A percentile compares a stretch with the other conserved stretches of the same genome.
Conservation (phyloP, 139 green algal species). For the Chlamydomonas sp. region DNA sequence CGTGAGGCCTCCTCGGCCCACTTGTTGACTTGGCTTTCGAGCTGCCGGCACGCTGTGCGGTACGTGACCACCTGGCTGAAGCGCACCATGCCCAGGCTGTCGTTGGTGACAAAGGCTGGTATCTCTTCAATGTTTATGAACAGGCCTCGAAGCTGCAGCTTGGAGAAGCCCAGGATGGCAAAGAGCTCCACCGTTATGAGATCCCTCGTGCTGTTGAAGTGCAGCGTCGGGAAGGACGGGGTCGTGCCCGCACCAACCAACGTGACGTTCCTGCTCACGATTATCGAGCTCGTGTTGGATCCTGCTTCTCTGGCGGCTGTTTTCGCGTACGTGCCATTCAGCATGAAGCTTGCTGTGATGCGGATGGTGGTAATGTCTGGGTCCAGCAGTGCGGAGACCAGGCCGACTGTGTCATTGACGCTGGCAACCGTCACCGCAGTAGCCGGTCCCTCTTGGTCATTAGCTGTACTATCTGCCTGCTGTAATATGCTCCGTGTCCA, state of each 20-base stretch:
- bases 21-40: not conserved
- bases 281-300: not conserved
- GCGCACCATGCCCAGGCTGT: not conserved
- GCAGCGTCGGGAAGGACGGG: not conserved
- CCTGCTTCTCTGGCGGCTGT: not conserved
- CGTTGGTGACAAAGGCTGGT: not conserved
- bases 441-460: too few relatives aligned
- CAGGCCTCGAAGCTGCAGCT: not conserved
- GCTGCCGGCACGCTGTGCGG: slow-evolving; percentile 3
- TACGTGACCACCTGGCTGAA: not conserved
- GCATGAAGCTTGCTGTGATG: not conserved
- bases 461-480: too few relatives aligned
- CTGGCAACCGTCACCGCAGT: too few relatives aligned
- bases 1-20: not conserved
- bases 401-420: not conserved
- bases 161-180: not conserved
- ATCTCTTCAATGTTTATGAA: not conserved
- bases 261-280: not conserved
- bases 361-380: not conserved
- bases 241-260: not conserved
- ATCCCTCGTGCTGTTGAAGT: not conserved
- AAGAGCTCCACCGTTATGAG: too few relatives aligned
- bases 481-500: too few relatives aligned
- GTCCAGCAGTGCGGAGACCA: not conserved
- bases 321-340: not conserved